Evolutionary conservation across 352 stramenopile genomes (phyloP).

Genomic region (Globisporangium polare): DNA sequence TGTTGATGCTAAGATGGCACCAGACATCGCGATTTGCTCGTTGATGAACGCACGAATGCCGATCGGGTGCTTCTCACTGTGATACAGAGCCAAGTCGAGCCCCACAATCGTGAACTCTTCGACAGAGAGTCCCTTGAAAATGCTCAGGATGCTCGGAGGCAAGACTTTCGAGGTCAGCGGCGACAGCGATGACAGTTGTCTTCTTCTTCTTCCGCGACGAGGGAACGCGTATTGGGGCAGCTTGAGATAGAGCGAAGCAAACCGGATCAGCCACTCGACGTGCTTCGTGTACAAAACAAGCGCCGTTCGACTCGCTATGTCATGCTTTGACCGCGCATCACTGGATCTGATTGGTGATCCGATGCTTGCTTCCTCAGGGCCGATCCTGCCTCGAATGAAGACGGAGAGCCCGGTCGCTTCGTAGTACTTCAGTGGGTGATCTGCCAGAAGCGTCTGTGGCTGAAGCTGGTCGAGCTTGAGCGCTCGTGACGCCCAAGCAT

Average conservation of each 20-base stretch:
- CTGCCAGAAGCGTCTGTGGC: neutral
- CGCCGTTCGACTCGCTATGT: constrained; percentile 50
- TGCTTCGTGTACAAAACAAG: constrained; percentile 75
- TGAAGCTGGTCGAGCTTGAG: constrained; percentile 10
- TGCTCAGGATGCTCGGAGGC: constrained; percentile 17
- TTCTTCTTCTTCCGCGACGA: constrained; percentile 9
- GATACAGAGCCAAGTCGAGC: constrained; percentile 66
- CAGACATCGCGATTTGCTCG: constrained; percentile 45
- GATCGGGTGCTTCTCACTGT: constrained; percentile 60
- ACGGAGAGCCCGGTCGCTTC: constrained; percentile 32
- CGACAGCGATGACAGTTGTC: neutral
- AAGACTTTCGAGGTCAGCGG: neutral
- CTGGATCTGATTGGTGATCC: constrained; percentile 6
- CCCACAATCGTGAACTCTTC: constrained; percentile 60
- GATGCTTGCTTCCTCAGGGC: constrained; percentile 12
- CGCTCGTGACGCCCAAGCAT: constrained; percentile 12
- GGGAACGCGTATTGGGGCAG: constrained; percentile 28
- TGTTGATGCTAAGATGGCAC: constrained; percentile 29
- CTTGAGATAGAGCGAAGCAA: constrained; percentile 42
- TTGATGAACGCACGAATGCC: constrained; percentile 70
- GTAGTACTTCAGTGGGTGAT: constrained; percentile 23
- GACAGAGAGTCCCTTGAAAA: constrained; percentile 43
- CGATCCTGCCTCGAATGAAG: constrained; percentile 44
- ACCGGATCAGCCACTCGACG: constrained; percentile 69
- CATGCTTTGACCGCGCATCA: constrained; percentile 37